Conservation (phyloP, 2,329 filamentous ascomycete species). For the Aspergillus novoparasiticus region DNA sequence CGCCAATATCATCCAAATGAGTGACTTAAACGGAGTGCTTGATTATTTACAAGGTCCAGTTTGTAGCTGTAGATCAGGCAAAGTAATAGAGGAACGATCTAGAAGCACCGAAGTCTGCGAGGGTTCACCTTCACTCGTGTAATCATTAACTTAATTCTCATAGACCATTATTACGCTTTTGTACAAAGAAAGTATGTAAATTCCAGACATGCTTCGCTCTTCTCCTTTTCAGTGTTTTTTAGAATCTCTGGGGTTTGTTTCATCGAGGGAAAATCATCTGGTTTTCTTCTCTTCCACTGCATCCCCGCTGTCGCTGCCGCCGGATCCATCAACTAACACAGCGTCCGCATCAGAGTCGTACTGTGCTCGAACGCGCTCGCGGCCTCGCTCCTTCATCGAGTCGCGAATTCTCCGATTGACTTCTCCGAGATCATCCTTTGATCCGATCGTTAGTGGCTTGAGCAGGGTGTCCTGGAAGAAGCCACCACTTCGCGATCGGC, state of each 20-base stretch:
- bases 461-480: slow-evolving; percentile 15
- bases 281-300: slow-evolving; percentile 10
- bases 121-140: background rate
- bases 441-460: slow-evolving; percentile 20
- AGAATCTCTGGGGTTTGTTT: background rate
- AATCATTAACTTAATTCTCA: slow-evolving; percentile 4
- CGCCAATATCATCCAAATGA: background rate
- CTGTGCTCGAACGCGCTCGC: slow-evolving; percentile 19
- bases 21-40: background rate
- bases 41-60: background rate
- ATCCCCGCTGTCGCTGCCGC: slow-evolving; percentile 8
- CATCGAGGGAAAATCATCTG: background rate
- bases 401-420: slow-evolving; percentile 21
- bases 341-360: slow-evolving; percentile 16
- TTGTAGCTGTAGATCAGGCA: background rate
- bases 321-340: slow-evolving; percentile 8
- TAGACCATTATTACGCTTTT: background rate
- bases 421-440: slow-evolving; percentile 20
- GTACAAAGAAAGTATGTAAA: background rate
- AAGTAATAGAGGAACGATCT: background rate
- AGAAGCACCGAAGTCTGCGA: background rate
- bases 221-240: background rate
- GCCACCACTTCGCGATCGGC: slow-evolving; percentile 15
- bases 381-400: slow-evolving; percentile 24
- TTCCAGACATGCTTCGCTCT: background rate